Evolutionary conservation across 2,329 filamentous ascomycete genomes (phyloP).

Genomic region (Xenosphaeropsis pyriputrescens): DNA sequence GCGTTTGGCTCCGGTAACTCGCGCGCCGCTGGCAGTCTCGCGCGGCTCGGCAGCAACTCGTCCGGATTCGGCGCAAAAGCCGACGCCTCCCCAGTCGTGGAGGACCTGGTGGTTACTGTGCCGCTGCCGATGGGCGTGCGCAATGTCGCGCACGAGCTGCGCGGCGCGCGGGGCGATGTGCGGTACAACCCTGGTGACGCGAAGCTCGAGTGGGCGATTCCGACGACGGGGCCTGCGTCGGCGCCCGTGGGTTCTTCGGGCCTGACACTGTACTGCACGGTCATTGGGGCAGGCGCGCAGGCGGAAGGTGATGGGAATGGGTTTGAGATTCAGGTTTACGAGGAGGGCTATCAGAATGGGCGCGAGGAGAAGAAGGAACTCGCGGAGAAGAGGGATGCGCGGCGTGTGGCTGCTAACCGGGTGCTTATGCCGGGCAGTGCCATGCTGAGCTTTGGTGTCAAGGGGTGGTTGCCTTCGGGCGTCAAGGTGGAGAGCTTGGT

Average conservation of each 20-base stretch:
- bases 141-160: slow-evolving; percentile 62
- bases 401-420: slow-evolving; percentile 51
- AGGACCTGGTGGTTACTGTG: slow-evolving; percentile 65
- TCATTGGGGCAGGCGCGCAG: slow-evolving; percentile 45
- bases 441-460: slow-evolving; percentile 56
- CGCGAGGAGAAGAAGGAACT: slow-evolving; percentile 20
- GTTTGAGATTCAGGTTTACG: slow-evolving; percentile 27
- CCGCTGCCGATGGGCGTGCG: slow-evolving; percentile 68
- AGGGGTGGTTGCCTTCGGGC: slow-evolving; percentile 54
- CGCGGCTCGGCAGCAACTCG: slow-evolving; percentile 21
- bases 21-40: slow-evolving; percentile 29
- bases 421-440: slow-evolving; percentile 70
- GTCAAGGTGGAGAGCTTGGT: slow-evolving; percentile 54
- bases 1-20: slow-evolving; percentile 22
- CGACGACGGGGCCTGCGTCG: slow-evolving; percentile 57
- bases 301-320: slow-evolving; percentile 30
- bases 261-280: slow-evolving; percentile 66
- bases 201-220: slow-evolving; percentile 69
- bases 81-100: slow-evolving; percentile 34
- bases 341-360: slow-evolving; percentile 39
- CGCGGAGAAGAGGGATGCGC: slow-evolving; percentile 29
- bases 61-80: slow-evolving; percentile 5
- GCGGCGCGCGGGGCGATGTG: slow-evolving; percentile 70
- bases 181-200: slow-evolving; percentile 62
- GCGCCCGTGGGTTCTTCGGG: slow-evolving; percentile 34